Conservation (phyloP, 495 filamentous ascomycete species). For the Xylaria scruposa region DNA sequence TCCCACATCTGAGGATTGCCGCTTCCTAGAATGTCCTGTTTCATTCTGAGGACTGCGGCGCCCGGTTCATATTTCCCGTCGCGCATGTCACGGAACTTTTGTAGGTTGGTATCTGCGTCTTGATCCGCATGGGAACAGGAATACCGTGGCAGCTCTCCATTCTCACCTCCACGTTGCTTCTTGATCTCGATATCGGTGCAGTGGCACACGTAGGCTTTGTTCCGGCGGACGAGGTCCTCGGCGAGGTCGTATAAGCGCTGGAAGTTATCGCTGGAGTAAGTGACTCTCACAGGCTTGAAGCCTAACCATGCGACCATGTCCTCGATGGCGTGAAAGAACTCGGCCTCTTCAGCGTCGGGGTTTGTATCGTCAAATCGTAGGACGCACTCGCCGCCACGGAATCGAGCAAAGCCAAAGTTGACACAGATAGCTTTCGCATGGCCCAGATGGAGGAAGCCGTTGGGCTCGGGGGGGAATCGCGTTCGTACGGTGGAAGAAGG, state of each 20-base stretch:
- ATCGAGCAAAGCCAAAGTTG: conserved; percentile 8
- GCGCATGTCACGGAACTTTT: conserved; percentile 4
- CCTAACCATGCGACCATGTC: conserved; percentile 81
- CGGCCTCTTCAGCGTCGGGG: conserved; percentile 76
- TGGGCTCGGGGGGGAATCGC: background rate
- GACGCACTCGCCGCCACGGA: background rate
- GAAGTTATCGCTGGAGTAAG: conserved; percentile 71
- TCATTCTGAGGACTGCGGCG: background rate
- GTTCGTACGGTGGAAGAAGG: background rate
- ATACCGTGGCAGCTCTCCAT: conserved; percentile 4
- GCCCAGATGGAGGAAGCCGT: conserved; percentile 8
- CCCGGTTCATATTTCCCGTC: conserved; percentile 3
- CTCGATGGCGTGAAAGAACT: conserved; percentile 73
- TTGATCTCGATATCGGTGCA: conserved; percentile 41
- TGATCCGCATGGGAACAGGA: background rate
- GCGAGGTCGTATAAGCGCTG: background rate
- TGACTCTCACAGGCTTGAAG: conserved; percentile 75
- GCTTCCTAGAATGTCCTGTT: background rate
- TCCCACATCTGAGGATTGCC: conserved; percentile 67
- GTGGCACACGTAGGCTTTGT: conserved; percentile 76
- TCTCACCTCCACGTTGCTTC: background rate
- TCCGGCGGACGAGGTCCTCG: conserved; percentile 49
- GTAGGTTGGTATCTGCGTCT: background rate
- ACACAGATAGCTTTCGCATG: conserved; percentile 3
- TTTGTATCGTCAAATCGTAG: conserved; percentile 79